A percentile compares a stretch with the other conserved stretches of the same genome.
These are phyloP conservation scores for Ilyonectria sp. DNA, from an alignment of 2,329 filamentous ascomycete species.

Conservation along the genomic window DNA sequence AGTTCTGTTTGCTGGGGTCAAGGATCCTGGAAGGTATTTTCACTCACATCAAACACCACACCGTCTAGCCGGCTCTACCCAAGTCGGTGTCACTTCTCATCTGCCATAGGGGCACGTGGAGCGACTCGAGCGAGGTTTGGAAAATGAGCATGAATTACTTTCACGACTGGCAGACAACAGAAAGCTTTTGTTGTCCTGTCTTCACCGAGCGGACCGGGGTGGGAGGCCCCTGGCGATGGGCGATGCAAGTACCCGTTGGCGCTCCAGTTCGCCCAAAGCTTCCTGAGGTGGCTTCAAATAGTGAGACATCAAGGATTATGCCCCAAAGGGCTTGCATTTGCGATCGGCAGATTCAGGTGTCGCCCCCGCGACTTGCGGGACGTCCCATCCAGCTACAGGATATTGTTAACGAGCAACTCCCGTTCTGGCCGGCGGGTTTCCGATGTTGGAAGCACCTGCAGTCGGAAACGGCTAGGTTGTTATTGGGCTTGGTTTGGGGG, in stretches of 20 bases:
- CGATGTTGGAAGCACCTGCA: constrained; percentile 26
- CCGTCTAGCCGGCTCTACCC: constrained; percentile 2
- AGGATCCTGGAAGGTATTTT: constrained; percentile 17
- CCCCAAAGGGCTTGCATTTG: constrained; percentile 21
- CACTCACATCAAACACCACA: constrained; percentile 30
- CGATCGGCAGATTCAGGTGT: constrained; percentile 31
- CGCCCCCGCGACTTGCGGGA: constrained; percentile 24
- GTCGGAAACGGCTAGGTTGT: constrained; percentile 29
- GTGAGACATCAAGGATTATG: constrained; percentile 36
- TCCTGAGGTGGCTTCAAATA: constrained; percentile 39
- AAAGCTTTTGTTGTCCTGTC: constrained; percentile 42
- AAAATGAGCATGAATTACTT: not conserved
- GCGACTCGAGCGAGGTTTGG: constrained; percentile 39
- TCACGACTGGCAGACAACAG: constrained; percentile 23
- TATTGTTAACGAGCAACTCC: constrained; percentile 21
- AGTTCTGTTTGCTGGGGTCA: constrained; percentile 17
- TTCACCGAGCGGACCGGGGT: constrained; percentile 43
- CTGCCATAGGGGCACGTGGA: constrained; percentile 46
- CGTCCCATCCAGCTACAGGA: constrained; percentile 23
- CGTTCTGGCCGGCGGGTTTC: constrained; percentile 22
- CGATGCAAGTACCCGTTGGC: constrained; percentile 47
- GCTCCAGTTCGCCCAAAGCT: constrained; percentile 40
- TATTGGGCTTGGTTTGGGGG: constrained; percentile 33
- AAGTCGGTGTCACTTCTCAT: constrained; percentile 28
- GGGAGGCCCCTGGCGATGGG: constrained; percentile 41